These are phyloP conservation scores for Zymoseptoria tritici DNA, from an alignment of 2,329 filamentous ascomycete genomes.

Conservation along the genomic window DNA sequence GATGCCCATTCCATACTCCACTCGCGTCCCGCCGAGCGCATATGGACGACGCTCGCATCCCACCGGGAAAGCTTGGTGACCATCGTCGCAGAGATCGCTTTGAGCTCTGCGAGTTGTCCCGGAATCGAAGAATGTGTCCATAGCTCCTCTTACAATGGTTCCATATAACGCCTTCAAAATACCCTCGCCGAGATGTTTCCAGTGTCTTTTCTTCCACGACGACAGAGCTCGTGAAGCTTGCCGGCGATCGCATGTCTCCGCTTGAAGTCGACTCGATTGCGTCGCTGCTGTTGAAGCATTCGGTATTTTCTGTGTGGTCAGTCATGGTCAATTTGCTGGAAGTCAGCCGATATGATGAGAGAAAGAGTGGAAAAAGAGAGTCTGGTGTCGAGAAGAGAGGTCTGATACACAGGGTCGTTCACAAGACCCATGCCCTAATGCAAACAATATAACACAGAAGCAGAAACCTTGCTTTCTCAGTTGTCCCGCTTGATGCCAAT, in stretches of 20 bases:
- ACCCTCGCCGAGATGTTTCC: not conserved
- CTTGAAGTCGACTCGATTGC: too few species aligned
- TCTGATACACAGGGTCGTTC: not conserved
- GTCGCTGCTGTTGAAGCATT: too few species aligned
- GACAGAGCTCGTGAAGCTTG: too few species aligned
- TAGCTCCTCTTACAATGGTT: not conserved
- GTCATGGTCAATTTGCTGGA: not conserved
- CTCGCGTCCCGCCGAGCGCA: not conserved
- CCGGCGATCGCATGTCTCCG: too few species aligned
- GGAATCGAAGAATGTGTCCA: not conserved
- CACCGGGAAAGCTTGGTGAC: not conserved
- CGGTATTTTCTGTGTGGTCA: not conserved
- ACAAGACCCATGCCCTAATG: not conserved
- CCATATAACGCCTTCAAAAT: not conserved
- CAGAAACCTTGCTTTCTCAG: not conserved
- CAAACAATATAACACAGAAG: not conserved
- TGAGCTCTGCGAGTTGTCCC: not conserved
- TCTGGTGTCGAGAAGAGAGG: not conserved
- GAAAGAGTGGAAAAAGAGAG: not conserved
- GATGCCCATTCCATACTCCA: not conserved
- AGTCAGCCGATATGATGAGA: not conserved
- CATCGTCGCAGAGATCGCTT: not conserved
- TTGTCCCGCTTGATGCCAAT: not conserved
- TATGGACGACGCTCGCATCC: not conserved
- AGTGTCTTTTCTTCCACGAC: not conserved